Evolutionary conservation across 306 rosid genomes (phyloP), one percentile per base, ranked within the genome.

Genomic region (Castanospermum australe): DNA sequence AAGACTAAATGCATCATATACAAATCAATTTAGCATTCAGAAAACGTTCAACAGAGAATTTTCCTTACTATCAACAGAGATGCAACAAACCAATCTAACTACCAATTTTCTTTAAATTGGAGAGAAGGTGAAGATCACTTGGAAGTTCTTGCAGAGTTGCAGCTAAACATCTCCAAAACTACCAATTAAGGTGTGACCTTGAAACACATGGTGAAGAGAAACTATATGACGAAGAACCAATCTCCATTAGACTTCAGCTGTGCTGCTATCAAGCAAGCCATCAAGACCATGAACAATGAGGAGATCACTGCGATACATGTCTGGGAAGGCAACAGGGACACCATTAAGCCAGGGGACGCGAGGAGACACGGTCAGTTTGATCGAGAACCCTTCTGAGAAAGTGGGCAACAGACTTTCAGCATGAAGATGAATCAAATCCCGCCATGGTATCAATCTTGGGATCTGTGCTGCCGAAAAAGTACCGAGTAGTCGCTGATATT

Each of bases 241-340:
- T 54, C 79, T 10, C 38, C 54, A n/a, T 15, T 13, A 1, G 21
- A 17, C 18, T 55, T 76, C 57, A 72, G 75, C 77, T 36, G 8
- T 35, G 22, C 18, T 25, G 14, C 6, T 8, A 33, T 10, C 75
- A 14, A 87, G 83, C 81, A 82, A 76, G 28, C 81, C 67, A 65
- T 60, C 72, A 55, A 87, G 20, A 20, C 88, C 81, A 39, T 87
- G 88, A 54, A 87, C 84, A 9, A 79, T 67, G 28, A 87, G n/a
- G 38, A 63, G 33, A 20, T 75, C 64, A 13, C 75, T 32, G 15
- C 18, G 79, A 73, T 66, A 87, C 52, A 84, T 30, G 48, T 84
- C 83, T 5, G 50, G 81, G 9, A 42, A 44, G 18, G 18, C 73
- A 67, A 84, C 76, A 0, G 55, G 71, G 4, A 80, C 75, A 2